Base-by-base conservation (phyloP, 441 rosid species). In the Manihot esculenta region DNA sequence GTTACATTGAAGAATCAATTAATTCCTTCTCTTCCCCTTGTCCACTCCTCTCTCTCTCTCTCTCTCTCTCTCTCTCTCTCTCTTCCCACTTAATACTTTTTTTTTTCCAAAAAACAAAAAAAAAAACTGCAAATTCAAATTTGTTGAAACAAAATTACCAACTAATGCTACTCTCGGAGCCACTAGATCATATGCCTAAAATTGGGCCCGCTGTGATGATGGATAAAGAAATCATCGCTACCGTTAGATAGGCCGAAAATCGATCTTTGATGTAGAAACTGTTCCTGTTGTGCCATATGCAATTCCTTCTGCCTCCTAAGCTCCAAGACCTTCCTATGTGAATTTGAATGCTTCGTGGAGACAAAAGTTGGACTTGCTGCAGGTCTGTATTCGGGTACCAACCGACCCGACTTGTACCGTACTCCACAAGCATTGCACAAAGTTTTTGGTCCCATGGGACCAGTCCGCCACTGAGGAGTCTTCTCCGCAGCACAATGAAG, bases 381-480 rank as follows among this genome's bases (percentile, higher is more conserved):
- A n/a, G 97, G 97, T 35, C 97, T 81, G 74, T 92, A 92, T 63
- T 92, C 97, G 35, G 97, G 89, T 10, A 92, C 97, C 11, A 92
- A 80, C 54, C 98, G 71, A 0, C 98, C 98, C 30, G 98, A 92
- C 72, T 90, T 92, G 83, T 82, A 92, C 64, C 97, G 62, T 7
- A 92, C 97, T 11, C 97, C 97, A 26, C 97, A 92, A 2, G 97
- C 97, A 68, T 92, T 92, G 45, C 97, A 92, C 38, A 92, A 55
- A 0, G 97, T 92, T 72, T 92, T 92, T 0, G 97, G 94, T 8
- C 98, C 98, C 90, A 89, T 84, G 5, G 98, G 98, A 15, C 98
- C 98, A 0, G 97, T 91, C 27, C 98, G 73, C 98, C 98, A 93
- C 51, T 93, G 98, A 14, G 98, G 97, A 4, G 98, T 93, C 83